These are phyloP conservation scores for Ophiocordyceps australis DNA, from an alignment of 2,329 filamentous ascomycete genomes.

Conservation along the genomic window DNA sequence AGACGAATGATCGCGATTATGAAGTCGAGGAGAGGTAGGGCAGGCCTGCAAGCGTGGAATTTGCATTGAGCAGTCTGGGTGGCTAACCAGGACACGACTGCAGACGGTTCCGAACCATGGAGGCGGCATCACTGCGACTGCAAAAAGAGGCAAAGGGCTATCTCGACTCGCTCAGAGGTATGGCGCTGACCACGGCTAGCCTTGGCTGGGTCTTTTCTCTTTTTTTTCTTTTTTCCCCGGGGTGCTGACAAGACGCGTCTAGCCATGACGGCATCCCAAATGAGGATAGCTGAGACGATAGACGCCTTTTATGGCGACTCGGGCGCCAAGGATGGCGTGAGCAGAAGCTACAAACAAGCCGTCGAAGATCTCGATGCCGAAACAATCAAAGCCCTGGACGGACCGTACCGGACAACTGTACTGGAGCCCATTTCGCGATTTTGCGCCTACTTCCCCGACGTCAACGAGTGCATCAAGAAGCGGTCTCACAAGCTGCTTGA, in stretches of 20 bases:
- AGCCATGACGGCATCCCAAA: constrained; percentile 98
- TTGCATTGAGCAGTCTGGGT: too few species aligned
- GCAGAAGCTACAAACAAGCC: constrained; percentile 92
- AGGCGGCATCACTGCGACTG: constrained; percentile 75
- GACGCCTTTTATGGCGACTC: constrained; percentile 98
- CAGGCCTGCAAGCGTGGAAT: background rate
- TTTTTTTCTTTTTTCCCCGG: too few species aligned
- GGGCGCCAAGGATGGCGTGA: constrained; percentile 86
- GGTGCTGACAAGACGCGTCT: too few species aligned
- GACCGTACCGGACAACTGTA: constrained; percentile 85
- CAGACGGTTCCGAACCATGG: constrained; percentile 94
- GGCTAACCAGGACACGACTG: too few species aligned
- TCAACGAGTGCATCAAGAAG: constrained; percentile 99
- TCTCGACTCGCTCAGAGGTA: constrained; percentile 82
- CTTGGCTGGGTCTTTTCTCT: too few species aligned
- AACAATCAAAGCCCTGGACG: constrained; percentile 95
- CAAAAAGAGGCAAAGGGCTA: constrained; percentile 99
- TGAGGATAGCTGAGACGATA: constrained; percentile 98
- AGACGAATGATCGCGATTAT: constrained; percentile 96
- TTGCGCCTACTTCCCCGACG: constrained; percentile 96
- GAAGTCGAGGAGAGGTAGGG: constrained; percentile 80
- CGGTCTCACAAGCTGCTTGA: constrained; percentile 96
- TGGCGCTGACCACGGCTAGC: background rate
- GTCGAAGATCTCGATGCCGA: constrained; percentile 96
- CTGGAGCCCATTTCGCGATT: constrained; percentile 91